Evolutionary conservation across 805 yeast genomes (phyloP).

Genomic region (Saturnispora mendoncae): DNA sequence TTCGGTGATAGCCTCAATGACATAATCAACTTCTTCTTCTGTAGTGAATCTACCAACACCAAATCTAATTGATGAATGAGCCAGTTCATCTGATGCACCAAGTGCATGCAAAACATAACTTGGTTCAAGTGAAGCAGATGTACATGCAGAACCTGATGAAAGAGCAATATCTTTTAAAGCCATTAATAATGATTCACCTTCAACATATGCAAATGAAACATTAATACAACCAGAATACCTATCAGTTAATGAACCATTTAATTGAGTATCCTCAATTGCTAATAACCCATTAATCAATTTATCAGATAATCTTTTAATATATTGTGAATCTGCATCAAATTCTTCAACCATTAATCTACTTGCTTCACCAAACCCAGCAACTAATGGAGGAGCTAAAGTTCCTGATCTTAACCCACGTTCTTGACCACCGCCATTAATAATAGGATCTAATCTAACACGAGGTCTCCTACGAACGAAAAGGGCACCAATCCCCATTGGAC

Average conservation of each 20-base stretch:
- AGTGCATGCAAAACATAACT: slow-evolving; percentile 93
- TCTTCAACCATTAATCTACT: slow-evolving; percentile 75
- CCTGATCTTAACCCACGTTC: slow-evolving; percentile 97
- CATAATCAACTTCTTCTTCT: slow-evolving; percentile 92
- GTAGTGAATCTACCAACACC: slow-evolving; percentile 97
- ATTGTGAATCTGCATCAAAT: slow-evolving; percentile 59
- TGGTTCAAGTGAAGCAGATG: slow-evolving; percentile 96
- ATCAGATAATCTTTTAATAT: slow-evolving; percentile 62
- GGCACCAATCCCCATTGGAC: slow-evolving; percentile 98
- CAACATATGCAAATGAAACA: slow-evolving; percentile 93
- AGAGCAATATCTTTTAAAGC: slow-evolving; percentile 95
- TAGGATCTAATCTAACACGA: slow-evolving; percentile 91
- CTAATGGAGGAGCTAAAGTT: slow-evolving; percentile 92
- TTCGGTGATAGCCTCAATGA: slow-evolving; percentile 75
- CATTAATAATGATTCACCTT: slow-evolving; percentile 96
- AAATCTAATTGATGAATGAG: slow-evolving; percentile 96
- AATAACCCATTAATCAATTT: slow-evolving; percentile 67
- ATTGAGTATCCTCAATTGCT: slow-evolving; percentile 76
- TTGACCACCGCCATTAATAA: slow-evolving; percentile 97
- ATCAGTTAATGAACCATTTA: slow-evolving; percentile 73
- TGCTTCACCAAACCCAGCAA: slow-evolving; percentile 96
- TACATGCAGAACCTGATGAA: slow-evolving; percentile 96
- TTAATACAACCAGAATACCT: slow-evolving; percentile 93
- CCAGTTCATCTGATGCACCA: slow-evolving; percentile 96
- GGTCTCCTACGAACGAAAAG: slow-evolving; percentile 94